Base-by-base conservation (phyloP, 331 rosid genomes). In the Pyracantha coccinea region DNA sequence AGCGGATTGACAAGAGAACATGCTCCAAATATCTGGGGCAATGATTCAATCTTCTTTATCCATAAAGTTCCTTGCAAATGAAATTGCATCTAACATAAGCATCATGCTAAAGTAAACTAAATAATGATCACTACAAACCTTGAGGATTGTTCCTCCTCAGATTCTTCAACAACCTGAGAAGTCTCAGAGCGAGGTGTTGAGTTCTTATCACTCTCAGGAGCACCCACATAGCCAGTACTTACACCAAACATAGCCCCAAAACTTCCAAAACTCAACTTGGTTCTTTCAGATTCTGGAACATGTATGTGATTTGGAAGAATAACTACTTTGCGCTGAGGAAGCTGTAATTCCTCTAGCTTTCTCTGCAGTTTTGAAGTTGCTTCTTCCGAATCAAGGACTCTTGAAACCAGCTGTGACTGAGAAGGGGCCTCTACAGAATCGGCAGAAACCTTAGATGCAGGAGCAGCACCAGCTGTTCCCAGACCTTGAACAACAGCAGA, bases 181-280 rank as follows among this genome's bases (percentile, higher is more conserved):
- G 85, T 80, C 81, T 89, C 97, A 44, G 97, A 90, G 38, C 53
- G 73, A 60, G 91, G 84, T 20, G 97, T 77, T n/a, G 89, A 90
- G 78, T 89, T 85, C 88, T 80, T 87, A 66, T 90, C 93, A 50
- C 90, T 90, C 75, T 84, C 93, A 53, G 83, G 88, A 73, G 79
- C 79, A 66, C 85, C 80, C 47, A 79, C 83, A 80, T 64, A 72
- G 84, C 69, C 78, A 31, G 87, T 75, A 72, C 79, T 68, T 66
- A 85, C 78, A 17, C 92, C 99, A 78, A 90, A 95, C 69, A 85
- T 76, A 69, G 77, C 68, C 62, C 92, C 99, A 88, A 95, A 92
- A 87, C 97, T 95, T 83, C 97, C 99, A 86, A 95, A 95, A 73
- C 91, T 89, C 83, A 95, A 83, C 85, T 95, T 92, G 66, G 86